A percentile compares a stretch with the other conserved stretches of the same genome.
Evolutionary conservation across 257 asterid species (phyloP).

Genomic region (Orobanche coerulescens): DNA sequence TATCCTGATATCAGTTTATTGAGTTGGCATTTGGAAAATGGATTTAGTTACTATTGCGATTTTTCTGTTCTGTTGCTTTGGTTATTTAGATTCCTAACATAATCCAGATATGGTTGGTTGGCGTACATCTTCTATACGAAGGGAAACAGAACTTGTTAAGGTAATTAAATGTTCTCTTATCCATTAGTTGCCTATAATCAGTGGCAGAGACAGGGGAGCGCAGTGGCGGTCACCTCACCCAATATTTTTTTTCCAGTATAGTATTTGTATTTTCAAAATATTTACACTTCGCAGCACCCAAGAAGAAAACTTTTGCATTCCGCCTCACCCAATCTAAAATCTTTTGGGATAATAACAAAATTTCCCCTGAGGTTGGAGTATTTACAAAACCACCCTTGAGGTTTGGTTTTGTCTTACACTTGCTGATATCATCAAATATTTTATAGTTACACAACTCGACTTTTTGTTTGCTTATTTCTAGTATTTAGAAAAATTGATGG

Average conservation of each 20-base stretch:
- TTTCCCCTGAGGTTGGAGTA: background rate
- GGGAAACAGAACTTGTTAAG: conserved; percentile 76
- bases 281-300: too few relatives aligned
- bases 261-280: too few relatives aligned
- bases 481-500: too few relatives aligned
- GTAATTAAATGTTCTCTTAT: conserved; percentile 29
- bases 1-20: conserved; percentile 30
- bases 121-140: conserved; percentile 90
- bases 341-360: background rate
- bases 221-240: too few relatives aligned
- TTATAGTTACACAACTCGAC: too few relatives aligned
- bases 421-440: background rate
- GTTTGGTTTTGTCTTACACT: background rate
- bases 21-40: background rate
- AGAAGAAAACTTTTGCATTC: too few relatives aligned
- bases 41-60: background rate
- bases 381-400: background rate
- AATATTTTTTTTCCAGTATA: too few relatives aligned
- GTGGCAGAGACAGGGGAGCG: too few relatives aligned
- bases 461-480: too few relatives aligned
- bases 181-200: background rate
- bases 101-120: conserved; percentile 90
- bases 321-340: too few relatives aligned
- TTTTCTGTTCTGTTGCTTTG: conserved; percentile 17
- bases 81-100: conserved; percentile 36